Evolutionary conservation across 1,284 basidiomycete species (phyloP).

Genomic region (Serendipita sp.): DNA sequence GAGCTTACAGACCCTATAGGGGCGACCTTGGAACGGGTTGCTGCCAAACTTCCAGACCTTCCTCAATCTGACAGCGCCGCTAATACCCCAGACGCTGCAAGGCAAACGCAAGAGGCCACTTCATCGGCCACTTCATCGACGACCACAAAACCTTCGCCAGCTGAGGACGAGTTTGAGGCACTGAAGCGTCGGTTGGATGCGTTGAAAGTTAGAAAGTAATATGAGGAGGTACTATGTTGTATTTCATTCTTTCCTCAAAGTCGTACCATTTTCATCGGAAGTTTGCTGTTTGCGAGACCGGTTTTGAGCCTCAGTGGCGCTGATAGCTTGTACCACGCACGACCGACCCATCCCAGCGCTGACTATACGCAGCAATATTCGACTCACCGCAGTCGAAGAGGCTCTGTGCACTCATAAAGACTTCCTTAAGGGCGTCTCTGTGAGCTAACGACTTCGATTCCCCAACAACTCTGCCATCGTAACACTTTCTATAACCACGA

Average conservation of each 20-base stretch:
- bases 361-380: not conserved
- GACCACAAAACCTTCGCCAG: slow-evolving; percentile 17
- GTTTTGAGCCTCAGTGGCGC: not conserved
- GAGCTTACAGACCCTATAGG: slow-evolving; percentile 20
- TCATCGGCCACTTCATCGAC: slow-evolving; percentile 4
- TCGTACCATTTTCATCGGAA: not conserved
- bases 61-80: slow-evolving; percentile 31
- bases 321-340: not conserved
- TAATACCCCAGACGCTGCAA: slow-evolving; percentile 9
- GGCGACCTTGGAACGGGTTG: slow-evolving; percentile 8
- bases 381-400: too few species aligned
- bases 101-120: slow-evolving; percentile 11
- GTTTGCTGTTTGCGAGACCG: too few species aligned
- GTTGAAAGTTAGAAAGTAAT: slow-evolving; percentile 32
- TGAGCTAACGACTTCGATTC: too few species aligned
- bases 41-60: slow-evolving; percentile 30
- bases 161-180: slow-evolving; percentile 56
- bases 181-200: slow-evolving; percentile 62
- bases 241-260: not conserved
- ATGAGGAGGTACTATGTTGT: not conserved
- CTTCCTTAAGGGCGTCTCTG: too few species aligned
- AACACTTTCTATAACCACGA: too few species aligned
- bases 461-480: too few species aligned
- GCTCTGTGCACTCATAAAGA: too few species aligned
- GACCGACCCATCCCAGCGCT: not conserved